These are phyloP conservation scores for Delonix regia DNA, from an alignment of 306 rosid genomes.

Conservation along the genomic window DNA sequence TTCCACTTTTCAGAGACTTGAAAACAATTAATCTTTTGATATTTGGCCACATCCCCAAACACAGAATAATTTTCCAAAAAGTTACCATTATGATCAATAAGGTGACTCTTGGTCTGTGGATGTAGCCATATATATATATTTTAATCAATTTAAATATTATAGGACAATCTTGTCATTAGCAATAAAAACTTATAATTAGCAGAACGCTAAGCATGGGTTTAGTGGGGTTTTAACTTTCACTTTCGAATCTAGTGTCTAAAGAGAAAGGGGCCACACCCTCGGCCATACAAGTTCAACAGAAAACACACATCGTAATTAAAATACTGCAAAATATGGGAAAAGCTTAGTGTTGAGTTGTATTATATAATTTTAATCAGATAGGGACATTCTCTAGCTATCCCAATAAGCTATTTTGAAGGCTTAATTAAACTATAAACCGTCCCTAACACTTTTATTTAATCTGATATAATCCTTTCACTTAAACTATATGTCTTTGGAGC, in stretches of 20 bases:
- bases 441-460: background rate
- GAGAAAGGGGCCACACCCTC: slow-evolving; percentile 40
- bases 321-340: slow-evolving; percentile 17
- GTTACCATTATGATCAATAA: slow-evolving; percentile 18
- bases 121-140: background rate
- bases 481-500: background rate
- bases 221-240: slow-evolving; percentile 59
- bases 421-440: background rate
- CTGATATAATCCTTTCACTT: background rate
- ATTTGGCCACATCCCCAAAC: slow-evolving; percentile 3
- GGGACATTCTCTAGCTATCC: slow-evolving; percentile 12
- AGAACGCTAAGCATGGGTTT: slow-evolving; percentile 36
- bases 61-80: slow-evolving; percentile 29
- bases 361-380: background rate
- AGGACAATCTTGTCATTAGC: slow-evolving; percentile 14
- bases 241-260: slow-evolving; percentile 47
- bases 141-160: background rate
- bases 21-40: background rate
- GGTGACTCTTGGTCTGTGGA: background rate
- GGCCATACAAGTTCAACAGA: slow-evolving; percentile 20
- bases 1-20: slow-evolving; percentile 6
- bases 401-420: background rate
- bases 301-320: slow-evolving; percentile 25
- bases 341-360: slow-evolving; percentile 4
- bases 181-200: slow-evolving; percentile 34